phyloP scores from a whole-genome alignment of 2,329 filamentous ascomycete species.

The Gaeumannomyces sp. region DNA sequence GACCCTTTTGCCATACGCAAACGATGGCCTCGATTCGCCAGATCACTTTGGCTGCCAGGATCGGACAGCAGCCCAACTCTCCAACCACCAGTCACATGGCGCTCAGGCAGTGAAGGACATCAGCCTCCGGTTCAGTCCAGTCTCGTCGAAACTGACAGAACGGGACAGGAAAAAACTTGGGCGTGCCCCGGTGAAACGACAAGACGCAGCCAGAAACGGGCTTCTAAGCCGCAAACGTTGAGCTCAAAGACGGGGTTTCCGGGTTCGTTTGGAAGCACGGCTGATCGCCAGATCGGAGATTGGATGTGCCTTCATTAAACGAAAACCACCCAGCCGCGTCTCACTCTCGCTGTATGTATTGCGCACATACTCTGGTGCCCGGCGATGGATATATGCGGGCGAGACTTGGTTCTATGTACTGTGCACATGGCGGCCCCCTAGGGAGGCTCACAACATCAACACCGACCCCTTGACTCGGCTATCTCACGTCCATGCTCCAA shows the following conservation, averaged over 20 bases:
- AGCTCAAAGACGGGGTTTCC: too few relatives aligned
- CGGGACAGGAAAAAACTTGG: too few relatives aligned
- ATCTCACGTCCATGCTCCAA: too few relatives aligned
- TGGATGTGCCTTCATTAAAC: not conserved
- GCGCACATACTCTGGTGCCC: not conserved
- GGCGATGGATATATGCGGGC: not conserved
- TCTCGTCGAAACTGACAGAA: not conserved
- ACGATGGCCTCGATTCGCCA: not conserved
- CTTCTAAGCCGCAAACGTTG: too few relatives aligned
- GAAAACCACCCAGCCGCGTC: not conserved
- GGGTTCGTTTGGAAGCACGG: not conserved
- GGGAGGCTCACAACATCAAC: not conserved
- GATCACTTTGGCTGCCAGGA: not conserved
- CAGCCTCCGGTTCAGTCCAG: not conserved
- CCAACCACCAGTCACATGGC: not conserved
- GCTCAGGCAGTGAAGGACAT: not conserved
- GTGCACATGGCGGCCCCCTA: not conserved
- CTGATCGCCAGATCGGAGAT: not conserved
- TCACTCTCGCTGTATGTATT: not conserved
- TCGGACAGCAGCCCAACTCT: not conserved
- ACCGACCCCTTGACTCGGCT: not conserved
- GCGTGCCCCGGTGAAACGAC: too few relatives aligned
- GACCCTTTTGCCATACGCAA: not conserved
- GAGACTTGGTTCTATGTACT: not conserved
- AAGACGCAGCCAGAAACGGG: not conserved